phyloP scores from a whole-genome alignment of 1,139 yeast species.

The Tardiomyces digboiensis region DNA sequence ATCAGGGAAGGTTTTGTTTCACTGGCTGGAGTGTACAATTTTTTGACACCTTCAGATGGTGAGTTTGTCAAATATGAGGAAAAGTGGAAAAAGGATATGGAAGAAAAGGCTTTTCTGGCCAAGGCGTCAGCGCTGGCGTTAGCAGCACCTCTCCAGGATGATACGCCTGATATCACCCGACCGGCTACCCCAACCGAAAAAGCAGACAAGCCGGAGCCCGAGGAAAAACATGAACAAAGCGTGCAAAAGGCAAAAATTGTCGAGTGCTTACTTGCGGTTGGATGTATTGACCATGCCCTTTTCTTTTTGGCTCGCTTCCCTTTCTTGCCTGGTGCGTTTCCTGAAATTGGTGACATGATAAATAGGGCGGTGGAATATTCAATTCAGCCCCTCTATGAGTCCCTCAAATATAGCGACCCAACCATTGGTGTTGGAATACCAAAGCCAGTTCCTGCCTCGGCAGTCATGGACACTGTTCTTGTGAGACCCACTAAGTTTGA shows the following conservation, averaged over 20 bases:
- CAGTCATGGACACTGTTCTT: slow-evolving; percentile 9
- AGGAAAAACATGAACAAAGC: slow-evolving; percentile 8
- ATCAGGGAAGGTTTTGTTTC: slow-evolving; percentile 4
- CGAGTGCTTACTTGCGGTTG: slow-evolving; percentile 47
- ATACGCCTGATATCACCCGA: slow-evolving; percentile 35
- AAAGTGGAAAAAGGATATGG: slow-evolving; percentile 2
- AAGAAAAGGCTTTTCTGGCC: not conserved
- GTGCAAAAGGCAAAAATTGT: slow-evolving; percentile 36
- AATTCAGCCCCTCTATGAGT: slow-evolving; percentile 41
- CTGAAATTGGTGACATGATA: slow-evolving; percentile 41
- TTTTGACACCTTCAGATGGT: slow-evolving; percentile 3
- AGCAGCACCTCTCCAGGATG: slow-evolving; percentile 12
- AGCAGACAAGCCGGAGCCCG: slow-evolving; percentile 6
- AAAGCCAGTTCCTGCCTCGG: slow-evolving; percentile 10
- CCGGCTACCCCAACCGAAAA: slow-evolving; percentile 9
- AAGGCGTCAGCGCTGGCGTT: slow-evolving; percentile 9
- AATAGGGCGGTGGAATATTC: slow-evolving; percentile 39
- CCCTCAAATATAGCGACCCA: slow-evolving; percentile 4
- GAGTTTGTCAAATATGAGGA: slow-evolving; percentile 1
- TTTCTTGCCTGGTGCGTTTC: slow-evolving; percentile 46
- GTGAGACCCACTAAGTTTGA: slow-evolving; percentile 6
- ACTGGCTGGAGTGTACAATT: slow-evolving; percentile 5
- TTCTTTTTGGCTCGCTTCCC: slow-evolving; percentile 56
- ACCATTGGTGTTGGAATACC: slow-evolving; percentile 1
- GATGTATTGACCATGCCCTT: slow-evolving; percentile 56